Evolutionary conservation across 2,329 filamentous ascomycete species (phyloP).

Genomic region (Fusarium miscanthi): DNA sequence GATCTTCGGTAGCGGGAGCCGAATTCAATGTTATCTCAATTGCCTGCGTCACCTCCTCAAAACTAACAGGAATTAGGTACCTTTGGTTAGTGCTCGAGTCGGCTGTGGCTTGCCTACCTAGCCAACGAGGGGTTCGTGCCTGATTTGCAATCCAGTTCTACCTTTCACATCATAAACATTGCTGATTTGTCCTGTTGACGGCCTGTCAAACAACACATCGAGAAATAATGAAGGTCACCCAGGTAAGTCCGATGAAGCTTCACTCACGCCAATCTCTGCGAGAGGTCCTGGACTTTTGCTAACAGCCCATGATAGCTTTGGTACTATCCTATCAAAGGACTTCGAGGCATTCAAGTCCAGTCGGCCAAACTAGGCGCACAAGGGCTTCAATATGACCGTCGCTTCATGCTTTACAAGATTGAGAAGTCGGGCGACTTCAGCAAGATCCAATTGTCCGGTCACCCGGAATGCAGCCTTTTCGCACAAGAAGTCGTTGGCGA

Average conservation of each 20-base stretch:
- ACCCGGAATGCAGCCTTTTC: conserved; percentile 73
- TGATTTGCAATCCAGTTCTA: conserved; percentile 31
- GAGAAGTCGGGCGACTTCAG: conserved; percentile 54
- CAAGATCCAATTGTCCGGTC: conserved; percentile 69
- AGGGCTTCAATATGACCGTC: conserved; percentile 73
- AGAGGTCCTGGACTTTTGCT: neutral
- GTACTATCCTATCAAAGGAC: conserved; percentile 79
- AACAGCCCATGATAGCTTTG: conserved; percentile 59
- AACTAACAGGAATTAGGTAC: neutral
- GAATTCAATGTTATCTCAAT: conserved; percentile 6
- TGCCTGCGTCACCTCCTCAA: conserved; percentile 1
- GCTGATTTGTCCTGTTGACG: neutral
- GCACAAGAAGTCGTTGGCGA: conserved; percentile 62
- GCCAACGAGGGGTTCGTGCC: conserved; percentile 19
- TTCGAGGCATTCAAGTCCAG: conserved; percentile 69
- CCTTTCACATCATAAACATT: conserved; percentile 17
- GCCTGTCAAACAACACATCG: neutral
- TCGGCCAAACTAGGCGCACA: conserved; percentile 67
- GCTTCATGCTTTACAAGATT: conserved; percentile 75
- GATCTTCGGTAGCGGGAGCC: conserved; percentile 8
- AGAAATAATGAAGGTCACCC: conserved; percentile 49
- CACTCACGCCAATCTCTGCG: neutral
- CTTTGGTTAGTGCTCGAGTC: conserved; percentile 5
- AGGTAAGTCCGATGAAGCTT: conserved; percentile 30
- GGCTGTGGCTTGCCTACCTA: conserved; percentile 19